Percentiles rank a stretch among this genome's conserved stretches.
phyloP scores from a whole-genome alignment of 352 stramenopile species.

The Plasmopara halstedii region DNA sequence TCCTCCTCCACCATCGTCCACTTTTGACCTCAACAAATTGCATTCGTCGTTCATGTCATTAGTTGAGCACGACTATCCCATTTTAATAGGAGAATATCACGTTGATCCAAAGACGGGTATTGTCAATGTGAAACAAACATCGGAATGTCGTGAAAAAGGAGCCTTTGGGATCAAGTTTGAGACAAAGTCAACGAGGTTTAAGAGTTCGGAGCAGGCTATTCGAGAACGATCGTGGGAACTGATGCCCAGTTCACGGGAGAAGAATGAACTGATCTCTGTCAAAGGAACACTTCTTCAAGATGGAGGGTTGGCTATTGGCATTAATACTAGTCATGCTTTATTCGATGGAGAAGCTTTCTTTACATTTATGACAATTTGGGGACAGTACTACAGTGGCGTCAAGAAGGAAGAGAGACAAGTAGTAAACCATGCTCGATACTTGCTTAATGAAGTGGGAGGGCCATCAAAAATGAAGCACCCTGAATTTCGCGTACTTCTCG shows the following conservation, averaged over 20 bases:
- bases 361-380: slow-evolving; percentile 58
- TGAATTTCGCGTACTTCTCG: slow-evolving; percentile 43
- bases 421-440: slow-evolving; percentile 35
- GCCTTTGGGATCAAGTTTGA: slow-evolving; percentile 29
- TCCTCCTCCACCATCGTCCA: slow-evolving; percentile 4
- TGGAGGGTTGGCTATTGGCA: slow-evolving; percentile 35
- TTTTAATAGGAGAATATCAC: slow-evolving; percentile 29
- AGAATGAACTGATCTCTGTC: slow-evolving; percentile 23
- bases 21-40: slow-evolving; percentile 36
- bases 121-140: slow-evolving; percentile 26
- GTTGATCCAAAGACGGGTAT: slow-evolving; percentile 22
- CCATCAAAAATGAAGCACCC: slow-evolving; percentile 26
- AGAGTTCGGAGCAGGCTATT: slow-evolving; percentile 32
- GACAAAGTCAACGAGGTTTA: slow-evolving; percentile 4
- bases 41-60: slow-evolving; percentile 24
- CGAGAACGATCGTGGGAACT: slow-evolving; percentile 24
- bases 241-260: slow-evolving; percentile 15
- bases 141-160: slow-evolving; percentile 2
- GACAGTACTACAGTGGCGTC: slow-evolving; percentile 38
- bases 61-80: slow-evolving; percentile 40
- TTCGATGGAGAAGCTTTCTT: slow-evolving; percentile 46
- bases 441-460: slow-evolving; percentile 17
- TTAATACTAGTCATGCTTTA: slow-evolving; percentile 36
- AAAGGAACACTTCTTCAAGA: slow-evolving; percentile 42
- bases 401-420: slow-evolving; percentile 13